A percentile compares a stretch with the other conserved stretches of the same genome.
phyloP scores from a whole-genome alignment of 768 basidiomycete genomes.

The Hericium alpestre region DNA sequence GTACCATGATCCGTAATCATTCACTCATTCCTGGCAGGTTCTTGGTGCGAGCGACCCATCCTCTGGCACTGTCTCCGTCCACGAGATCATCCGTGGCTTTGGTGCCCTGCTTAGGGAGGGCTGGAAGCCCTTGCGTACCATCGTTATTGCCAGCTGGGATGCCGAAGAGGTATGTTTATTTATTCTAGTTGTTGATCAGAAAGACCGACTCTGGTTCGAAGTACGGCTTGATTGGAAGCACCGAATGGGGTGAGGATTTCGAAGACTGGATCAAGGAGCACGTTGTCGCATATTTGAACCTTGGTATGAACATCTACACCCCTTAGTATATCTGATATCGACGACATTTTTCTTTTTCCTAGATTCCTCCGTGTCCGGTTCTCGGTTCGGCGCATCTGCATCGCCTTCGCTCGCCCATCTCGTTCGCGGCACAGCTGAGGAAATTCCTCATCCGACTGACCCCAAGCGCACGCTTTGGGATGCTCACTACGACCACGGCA shows the following conservation, averaged over 20 bases:
- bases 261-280: slow-evolving; percentile 66
- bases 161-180: slow-evolving; percentile 45
- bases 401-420: slow-evolving; percentile 82
- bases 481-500: slow-evolving; percentile 50
- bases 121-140: slow-evolving; percentile 78
- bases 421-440: slow-evolving; percentile 53
- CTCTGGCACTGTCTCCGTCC: slow-evolving; percentile 69
- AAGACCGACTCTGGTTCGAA: slow-evolving; percentile 9
- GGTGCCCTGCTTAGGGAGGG: slow-evolving; percentile 57
- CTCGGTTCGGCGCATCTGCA: slow-evolving; percentile 42
- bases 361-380: slow-evolving; percentile 59
- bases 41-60: slow-evolving; percentile 73
- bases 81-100: slow-evolving; percentile 69
- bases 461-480: slow-evolving; percentile 68
- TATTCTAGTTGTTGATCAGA: not conserved
- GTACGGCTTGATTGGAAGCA: slow-evolving; percentile 73
- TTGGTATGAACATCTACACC: slow-evolving; percentile 29
- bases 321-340: not conserved
- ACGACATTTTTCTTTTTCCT: not conserved
- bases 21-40: slow-evolving; percentile 32
- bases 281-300: slow-evolving; percentile 80
- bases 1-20: not conserved
- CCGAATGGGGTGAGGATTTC: slow-evolving; percentile 94
- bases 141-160: slow-evolving; percentile 74
- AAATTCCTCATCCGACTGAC: slow-evolving; percentile 65